These are phyloP conservation scores for Stentor roeselii DNA, from an alignment of 73 alveolate genomes.

Conservation along the genomic window DNA sequence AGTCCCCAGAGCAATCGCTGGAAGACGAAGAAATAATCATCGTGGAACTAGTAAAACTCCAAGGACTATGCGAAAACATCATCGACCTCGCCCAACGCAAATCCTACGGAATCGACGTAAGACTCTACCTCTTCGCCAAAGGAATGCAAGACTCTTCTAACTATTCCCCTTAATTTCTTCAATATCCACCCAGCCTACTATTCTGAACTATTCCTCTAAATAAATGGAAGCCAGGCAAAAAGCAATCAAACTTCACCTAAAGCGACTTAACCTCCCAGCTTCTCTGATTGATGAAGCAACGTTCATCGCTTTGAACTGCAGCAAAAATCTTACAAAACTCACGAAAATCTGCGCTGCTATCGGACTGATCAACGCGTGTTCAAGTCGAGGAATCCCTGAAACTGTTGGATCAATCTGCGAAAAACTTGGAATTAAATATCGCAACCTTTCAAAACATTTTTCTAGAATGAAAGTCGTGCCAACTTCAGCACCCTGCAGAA, in stretches of 20 bases:
- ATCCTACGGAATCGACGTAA: constrained; percentile 25
- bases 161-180: too few species aligned
- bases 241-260: not conserved
- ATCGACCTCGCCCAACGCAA: constrained; percentile 9
- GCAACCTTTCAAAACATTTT: not conserved
- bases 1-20: constrained; percentile 11
- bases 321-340: constrained; percentile 14
- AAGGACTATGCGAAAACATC: not conserved
- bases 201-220: too few species aligned
- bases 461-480: constrained; percentile 20
- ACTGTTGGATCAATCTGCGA: not conserved
- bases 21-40: constrained; percentile 30
- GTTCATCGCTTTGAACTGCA: not conserved
- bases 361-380: not conserved
- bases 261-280: not conserved
- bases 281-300: not conserved
- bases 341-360: constrained; percentile 6
- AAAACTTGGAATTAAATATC: not conserved
- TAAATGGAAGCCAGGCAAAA: constrained; percentile 7
- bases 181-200: too few species aligned
- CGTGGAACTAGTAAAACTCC: constrained; percentile 3
- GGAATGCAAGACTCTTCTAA: constrained; percentile 19
- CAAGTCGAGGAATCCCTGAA: not conserved
- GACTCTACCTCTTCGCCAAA: constrained; percentile 24
- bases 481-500: too few species aligned